phyloP scores from a whole-genome alignment of 164 flowering plant species.

The Stephania yunnanensis region DNA sequence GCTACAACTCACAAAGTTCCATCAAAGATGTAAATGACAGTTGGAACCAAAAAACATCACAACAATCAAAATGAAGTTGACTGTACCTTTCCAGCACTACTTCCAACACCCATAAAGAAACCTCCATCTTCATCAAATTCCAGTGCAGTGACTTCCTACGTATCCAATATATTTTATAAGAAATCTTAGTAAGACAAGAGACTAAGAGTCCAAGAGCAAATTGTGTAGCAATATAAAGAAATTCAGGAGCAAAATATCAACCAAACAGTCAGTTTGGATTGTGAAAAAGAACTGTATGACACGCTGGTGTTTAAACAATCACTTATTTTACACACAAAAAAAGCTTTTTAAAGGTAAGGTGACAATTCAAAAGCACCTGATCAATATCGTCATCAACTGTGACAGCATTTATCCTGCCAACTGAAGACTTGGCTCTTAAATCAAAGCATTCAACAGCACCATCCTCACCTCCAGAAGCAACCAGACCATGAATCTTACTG shows the following conservation, averaged over 20 bases:
- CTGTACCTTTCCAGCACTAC: constrained; percentile 79
- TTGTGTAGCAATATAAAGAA: background rate
- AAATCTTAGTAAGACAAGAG: background rate
- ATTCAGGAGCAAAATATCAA: background rate
- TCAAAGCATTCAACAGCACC: constrained; percentile 98
- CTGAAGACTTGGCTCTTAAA: constrained; percentile 66
- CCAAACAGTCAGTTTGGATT: background rate
- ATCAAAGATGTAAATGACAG: background rate
- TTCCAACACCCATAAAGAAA: constrained; percentile 79
- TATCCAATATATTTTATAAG: constrained; percentile 13
- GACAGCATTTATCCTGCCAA: constrained; percentile 76
- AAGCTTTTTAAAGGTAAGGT: background rate
- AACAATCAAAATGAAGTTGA: background rate
- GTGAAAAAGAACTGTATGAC: too few species aligned
- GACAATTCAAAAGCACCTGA: constrained; percentile 36
- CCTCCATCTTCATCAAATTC: constrained; percentile 47
- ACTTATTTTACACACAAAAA: background rate
- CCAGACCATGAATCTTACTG: constrained; percentile 82
- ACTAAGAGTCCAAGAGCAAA: too few species aligned
- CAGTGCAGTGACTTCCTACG: constrained; percentile 82
- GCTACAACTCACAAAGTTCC: background rate
- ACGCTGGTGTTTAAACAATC: background rate
- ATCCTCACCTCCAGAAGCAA: constrained; percentile 96
- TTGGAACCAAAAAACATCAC: background rate
- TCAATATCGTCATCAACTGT: constrained; percentile 60